These are phyloP conservation scores for Suhomyces pyralidae DNA, from an alignment of 805 yeast genomes.

Conservation along the genomic window DNA sequence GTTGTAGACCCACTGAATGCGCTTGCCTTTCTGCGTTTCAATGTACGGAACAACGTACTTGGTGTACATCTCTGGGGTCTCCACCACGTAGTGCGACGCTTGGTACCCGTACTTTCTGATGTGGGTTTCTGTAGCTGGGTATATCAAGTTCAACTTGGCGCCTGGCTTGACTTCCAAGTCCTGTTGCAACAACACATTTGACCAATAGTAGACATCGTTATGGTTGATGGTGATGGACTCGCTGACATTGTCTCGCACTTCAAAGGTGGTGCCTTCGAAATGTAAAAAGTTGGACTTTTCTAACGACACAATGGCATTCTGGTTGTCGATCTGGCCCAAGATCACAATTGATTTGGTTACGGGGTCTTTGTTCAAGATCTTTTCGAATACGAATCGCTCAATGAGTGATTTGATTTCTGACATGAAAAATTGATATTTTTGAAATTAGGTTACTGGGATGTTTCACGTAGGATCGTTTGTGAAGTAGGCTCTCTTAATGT, in stretches of 20 bases:
- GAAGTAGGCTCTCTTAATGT: background rate
- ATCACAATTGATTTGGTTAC: constrained; percentile 63
- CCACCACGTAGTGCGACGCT: constrained; percentile 58
- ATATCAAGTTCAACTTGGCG: constrained; percentile 72
- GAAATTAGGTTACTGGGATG: background rate
- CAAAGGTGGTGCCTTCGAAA: constrained; percentile 10
- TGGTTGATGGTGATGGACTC: constrained; percentile 44
- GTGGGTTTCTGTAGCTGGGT: constrained; percentile 88
- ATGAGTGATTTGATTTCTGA: constrained; percentile 23
- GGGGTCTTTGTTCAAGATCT: constrained; percentile 57
- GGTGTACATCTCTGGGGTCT: constrained; percentile 76
- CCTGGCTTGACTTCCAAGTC: constrained; percentile 49
- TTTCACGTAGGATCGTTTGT: background rate
- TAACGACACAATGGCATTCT: constrained; percentile 65
- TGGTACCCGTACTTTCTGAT: constrained; percentile 71
- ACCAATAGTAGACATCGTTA: constrained; percentile 89
- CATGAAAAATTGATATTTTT: background rate
- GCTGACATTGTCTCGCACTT: constrained; percentile 14
- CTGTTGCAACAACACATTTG: constrained; percentile 50
- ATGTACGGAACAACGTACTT: constrained; percentile 70
- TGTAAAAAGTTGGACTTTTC: constrained; percentile 67
- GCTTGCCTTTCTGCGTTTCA: constrained; percentile 66
- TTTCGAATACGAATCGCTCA: constrained; percentile 41
- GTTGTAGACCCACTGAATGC: constrained; percentile 87
- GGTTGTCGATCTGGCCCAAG: constrained; percentile 60